Evolutionary conservation across 495 filamentous ascomycete genomes (phyloP).

Genomic region (Lophiostoma macrostomum): DNA sequence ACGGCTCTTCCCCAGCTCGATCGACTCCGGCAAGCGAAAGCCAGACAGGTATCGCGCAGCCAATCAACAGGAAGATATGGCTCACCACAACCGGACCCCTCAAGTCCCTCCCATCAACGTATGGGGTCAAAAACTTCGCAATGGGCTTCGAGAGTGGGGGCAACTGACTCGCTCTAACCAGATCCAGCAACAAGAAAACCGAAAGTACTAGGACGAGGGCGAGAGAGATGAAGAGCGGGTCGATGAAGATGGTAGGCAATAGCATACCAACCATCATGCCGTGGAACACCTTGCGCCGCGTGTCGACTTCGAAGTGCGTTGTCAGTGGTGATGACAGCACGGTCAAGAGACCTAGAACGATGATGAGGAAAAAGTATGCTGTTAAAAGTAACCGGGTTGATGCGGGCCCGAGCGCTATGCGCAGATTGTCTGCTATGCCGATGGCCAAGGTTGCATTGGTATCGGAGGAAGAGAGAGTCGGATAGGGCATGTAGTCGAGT

Average conservation of each 20-base stretch:
- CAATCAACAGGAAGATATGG: slow-evolving; percentile 93
- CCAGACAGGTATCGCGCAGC: slow-evolving; percentile 95
- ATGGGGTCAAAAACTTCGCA: slow-evolving; percentile 82
- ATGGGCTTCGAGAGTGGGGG: slow-evolving; percentile 81
- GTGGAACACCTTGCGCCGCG: slow-evolving; percentile 96
- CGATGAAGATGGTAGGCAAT: slow-evolving; percentile 76
- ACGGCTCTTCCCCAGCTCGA: slow-evolving; percentile 50
- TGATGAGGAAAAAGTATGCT: slow-evolving; percentile 66
- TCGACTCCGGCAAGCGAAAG: slow-evolving; percentile 67
- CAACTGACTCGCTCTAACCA: slow-evolving; percentile 85
- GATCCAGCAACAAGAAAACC: slow-evolving; percentile 81
- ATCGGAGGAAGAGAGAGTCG: neutral
- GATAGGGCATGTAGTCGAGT: slow-evolving; percentile 41
- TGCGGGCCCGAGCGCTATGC: slow-evolving; percentile 58
- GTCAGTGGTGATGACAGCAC: slow-evolving; percentile 68
- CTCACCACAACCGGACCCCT: slow-evolving; percentile 90
- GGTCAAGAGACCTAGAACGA: slow-evolving; percentile 65
- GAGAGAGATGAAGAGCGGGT: slow-evolving; percentile 77
- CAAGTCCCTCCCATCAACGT: slow-evolving; percentile 91
- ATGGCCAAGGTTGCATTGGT: too few species aligned
- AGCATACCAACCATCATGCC: slow-evolving; percentile 98
- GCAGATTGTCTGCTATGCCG: slow-evolving; percentile 18
- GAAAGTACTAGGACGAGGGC: slow-evolving; percentile 71
- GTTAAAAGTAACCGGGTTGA: slow-evolving; percentile 77
- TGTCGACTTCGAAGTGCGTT: slow-evolving; percentile 72